These are phyloP conservation scores for Russula compacta DNA, from an alignment of 768 basidiomycete genomes.

Conservation along the genomic window DNA sequence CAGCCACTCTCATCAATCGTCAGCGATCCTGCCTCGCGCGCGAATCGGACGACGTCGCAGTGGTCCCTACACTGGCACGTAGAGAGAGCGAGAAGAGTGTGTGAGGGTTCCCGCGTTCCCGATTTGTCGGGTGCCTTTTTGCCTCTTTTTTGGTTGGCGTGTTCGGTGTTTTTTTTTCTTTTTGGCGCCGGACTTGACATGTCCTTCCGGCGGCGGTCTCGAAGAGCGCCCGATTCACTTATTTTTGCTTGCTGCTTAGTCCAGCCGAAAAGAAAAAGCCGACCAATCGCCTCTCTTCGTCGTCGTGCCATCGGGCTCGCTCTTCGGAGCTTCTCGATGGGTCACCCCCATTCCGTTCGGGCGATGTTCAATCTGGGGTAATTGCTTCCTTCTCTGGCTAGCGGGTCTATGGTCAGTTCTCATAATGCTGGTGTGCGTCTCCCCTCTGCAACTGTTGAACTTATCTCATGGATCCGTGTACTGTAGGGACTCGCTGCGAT, in stretches of 20 bases:
- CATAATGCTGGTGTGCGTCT: not conserved
- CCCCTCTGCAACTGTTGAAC: not conserved
- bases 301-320: not conserved
- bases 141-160: not conserved
- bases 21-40: not conserved
- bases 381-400: not conserved
- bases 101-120: not conserved
- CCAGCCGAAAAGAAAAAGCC: not conserved
- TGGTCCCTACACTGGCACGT: not conserved
- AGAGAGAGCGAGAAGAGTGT: not conserved
- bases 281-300: conserved; percentile 1
- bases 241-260: not conserved
- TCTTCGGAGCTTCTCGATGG: not conserved
- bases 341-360: not conserved
- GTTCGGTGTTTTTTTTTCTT: not conserved
- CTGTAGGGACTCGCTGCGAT: not conserved
- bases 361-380: not conserved
- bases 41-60: not conserved
- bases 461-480: not conserved
- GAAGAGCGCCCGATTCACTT: not conserved
- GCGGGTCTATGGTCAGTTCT: not conserved
- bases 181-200: not conserved
- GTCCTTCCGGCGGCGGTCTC: not conserved
- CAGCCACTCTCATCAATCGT: not conserved
- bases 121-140: not conserved